Conservation (phyloP, 2,329 filamentous ascomycete species). For the Trichoderma sp. region DNA sequence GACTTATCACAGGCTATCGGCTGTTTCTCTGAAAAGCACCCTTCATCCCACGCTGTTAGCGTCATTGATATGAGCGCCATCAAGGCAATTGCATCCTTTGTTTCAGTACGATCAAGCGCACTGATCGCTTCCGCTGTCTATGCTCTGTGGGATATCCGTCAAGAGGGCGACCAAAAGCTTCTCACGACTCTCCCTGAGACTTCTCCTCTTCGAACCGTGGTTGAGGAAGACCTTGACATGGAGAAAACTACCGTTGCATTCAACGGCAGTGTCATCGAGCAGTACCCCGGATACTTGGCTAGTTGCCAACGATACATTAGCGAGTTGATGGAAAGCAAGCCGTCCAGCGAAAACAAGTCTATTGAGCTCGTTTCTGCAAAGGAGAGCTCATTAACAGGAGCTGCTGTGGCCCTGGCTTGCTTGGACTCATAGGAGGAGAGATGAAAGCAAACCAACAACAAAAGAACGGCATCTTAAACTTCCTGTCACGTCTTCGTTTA, state of each 20-base stretch:
- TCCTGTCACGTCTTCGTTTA: constrained; percentile 3
- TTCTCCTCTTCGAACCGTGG: constrained; percentile 46
- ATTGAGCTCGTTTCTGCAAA: constrained; percentile 70
- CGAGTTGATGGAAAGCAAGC: constrained; percentile 51
- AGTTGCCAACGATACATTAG: constrained; percentile 68
- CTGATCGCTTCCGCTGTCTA: constrained; percentile 63
- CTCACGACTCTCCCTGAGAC: constrained; percentile 37
- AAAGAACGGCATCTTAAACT: not conserved
- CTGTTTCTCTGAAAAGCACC: constrained; percentile 56
- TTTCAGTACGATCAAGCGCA: constrained; percentile 62
- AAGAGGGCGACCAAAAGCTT: constrained; percentile 50
- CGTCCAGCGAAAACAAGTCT: constrained; percentile 44
- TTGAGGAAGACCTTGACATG: constrained; percentile 56
- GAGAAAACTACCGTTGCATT: constrained; percentile 68
- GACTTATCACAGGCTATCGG: constrained; percentile 50
- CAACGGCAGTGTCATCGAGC: constrained; percentile 79
- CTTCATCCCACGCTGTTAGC: constrained; percentile 48
- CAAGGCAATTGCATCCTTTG: constrained; percentile 56
- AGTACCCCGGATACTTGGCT: constrained; percentile 69
- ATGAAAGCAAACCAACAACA: not conserved
- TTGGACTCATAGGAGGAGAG: constrained; percentile 34
- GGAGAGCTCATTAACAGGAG: constrained; percentile 76
- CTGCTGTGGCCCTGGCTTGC: constrained; percentile 69
- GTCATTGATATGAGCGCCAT: constrained; percentile 56
- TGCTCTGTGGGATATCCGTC: constrained; percentile 61